Evolutionary conservation across 2,329 filamentous ascomycete genomes (phyloP), one percentile per base, ranked within the genome.

Genomic region (Colletotrichum costaricense): DNA sequence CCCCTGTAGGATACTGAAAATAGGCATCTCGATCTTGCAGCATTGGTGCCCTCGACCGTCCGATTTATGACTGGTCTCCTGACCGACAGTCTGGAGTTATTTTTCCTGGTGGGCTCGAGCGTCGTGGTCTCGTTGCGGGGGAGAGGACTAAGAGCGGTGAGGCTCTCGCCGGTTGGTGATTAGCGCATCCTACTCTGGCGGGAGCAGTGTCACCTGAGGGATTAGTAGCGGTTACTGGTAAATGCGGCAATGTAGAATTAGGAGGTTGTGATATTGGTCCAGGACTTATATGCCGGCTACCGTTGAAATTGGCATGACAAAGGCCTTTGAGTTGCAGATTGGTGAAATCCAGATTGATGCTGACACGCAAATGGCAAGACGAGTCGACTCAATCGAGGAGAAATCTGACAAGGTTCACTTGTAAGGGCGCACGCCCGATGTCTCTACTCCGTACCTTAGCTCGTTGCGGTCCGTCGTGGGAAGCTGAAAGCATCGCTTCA

Each of bases 81-180:
- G 70, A 73, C 67, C 60, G 60, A 69, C 35, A 58, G 35, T 49
- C 46, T 62, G 28, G n/a, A 65, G 68, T 56, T 24, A 26, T 11
- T 16, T 35, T 33, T 63, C 26, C 24, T 22, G 14, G 62, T 35
- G 62, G 57, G 66, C 56, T 69, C 33, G 56, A 57, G 60, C 46
- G n/a, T 24, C 55, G 22, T 52, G 30, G 26, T 70, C 38, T 30
- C 49, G 56, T 58, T 65, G 67, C 66, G 55, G 60, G 60, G 55
- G 59, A n/a, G 33, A 30, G 33, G 28, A 46, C 70, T 73, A 73
- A 65, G 52, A 70, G 70, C 70, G 70, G 70, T 73, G 70, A 73
- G 67, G 67, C 70, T 73, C 67, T 65, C 42, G 67, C 26, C 63
- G 66, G 70, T 55, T 59, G 70, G 26, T 26, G 26, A 55, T 65